These are phyloP conservation scores for Penicillium bialowiezense DNA, from an alignment of 495 filamentous ascomycete genomes.

Conservation along the genomic window DNA sequence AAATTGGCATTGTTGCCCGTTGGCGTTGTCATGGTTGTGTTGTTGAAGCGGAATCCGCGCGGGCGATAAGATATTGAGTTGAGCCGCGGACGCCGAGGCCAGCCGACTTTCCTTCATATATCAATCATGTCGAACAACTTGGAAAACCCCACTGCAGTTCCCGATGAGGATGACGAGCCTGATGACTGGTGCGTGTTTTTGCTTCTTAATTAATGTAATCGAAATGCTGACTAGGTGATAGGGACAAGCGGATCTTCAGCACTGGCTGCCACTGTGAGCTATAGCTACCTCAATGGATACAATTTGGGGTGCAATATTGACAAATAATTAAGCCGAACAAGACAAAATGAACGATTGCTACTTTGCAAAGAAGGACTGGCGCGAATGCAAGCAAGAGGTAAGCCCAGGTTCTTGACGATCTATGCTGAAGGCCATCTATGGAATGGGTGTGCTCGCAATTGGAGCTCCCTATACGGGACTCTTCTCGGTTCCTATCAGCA, in stretches of 20 bases:
- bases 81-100: conserved; percentile 14
- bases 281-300: background rate
- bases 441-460: too few species aligned
- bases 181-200: conserved; percentile 78
- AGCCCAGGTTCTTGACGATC: too few species aligned
- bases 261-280: conserved; percentile 84
- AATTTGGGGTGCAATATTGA: conserved; percentile 1
- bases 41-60: conserved; percentile 9
- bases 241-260: conserved; percentile 96
- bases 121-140: conserved; percentile 41
- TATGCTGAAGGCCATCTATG: background rate
- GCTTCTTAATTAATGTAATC: background rate
- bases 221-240: conserved; percentile 31
- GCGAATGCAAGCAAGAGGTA: conserved; percentile 84
- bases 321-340: conserved; percentile 66
- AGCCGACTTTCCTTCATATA: conserved; percentile 10
- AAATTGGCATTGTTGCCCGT: conserved; percentile 43
- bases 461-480: too few species aligned
- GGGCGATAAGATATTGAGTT: conserved; percentile 23
- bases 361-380: conserved; percentile 95
- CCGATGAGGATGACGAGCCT: conserved; percentile 76
- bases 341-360: conserved; percentile 91
- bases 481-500: too few species aligned
- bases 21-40: conserved; percentile 29
- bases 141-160: conserved; percentile 31